A percentile compares a stretch with the other conserved stretches of the same genome.
Conservation (phyloP, 2,329 filamentous ascomycete genomes). For the Mycogone perniciosa region DNA sequence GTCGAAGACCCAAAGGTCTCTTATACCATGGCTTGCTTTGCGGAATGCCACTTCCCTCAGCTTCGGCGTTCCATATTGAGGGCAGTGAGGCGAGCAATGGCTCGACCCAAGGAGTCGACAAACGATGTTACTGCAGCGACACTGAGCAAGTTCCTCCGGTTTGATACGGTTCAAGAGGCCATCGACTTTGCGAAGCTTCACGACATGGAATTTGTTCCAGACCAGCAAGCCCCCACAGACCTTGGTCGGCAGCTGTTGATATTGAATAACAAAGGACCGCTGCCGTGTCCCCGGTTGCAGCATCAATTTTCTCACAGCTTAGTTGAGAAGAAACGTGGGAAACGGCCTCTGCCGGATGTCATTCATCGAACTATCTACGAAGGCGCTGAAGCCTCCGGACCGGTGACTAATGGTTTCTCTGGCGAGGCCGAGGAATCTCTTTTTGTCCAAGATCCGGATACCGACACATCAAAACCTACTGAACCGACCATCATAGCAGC, state of each 20-base stretch:
- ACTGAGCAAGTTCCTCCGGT: slow-evolving; percentile 54
- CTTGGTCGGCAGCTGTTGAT: slow-evolving; percentile 35
- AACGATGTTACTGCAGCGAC: slow-evolving; percentile 53
- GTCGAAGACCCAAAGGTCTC: slow-evolving; percentile 51
- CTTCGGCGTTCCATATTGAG: slow-evolving; percentile 53
- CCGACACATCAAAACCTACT: background rate
- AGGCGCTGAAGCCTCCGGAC: slow-evolving; percentile 18
- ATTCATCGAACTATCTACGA: slow-evolving; percentile 51
- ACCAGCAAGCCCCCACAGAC: slow-evolving; percentile 29
- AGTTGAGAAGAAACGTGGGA: slow-evolving; percentile 55
- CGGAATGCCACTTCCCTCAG: slow-evolving; percentile 59
- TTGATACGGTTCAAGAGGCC: slow-evolving; percentile 62
- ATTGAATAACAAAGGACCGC: slow-evolving; percentile 36
- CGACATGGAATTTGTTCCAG: slow-evolving; percentile 43
- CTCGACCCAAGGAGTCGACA: slow-evolving; percentile 49
- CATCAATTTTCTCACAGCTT: slow-evolving; percentile 51
- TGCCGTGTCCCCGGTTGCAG: slow-evolving; percentile 44
- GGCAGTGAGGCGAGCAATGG: slow-evolving; percentile 48
- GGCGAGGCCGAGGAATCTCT: slow-evolving; percentile 21
- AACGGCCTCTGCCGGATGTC: slow-evolving; percentile 44
- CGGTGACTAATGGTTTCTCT: slow-evolving; percentile 12
- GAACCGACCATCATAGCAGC: background rate
- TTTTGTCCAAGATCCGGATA: slow-evolving; percentile 21
- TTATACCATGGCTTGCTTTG: slow-evolving; percentile 64
- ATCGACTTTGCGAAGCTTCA: slow-evolving; percentile 57